phyloP scores from a whole-genome alignment of 78 protist genomes.

The Bodo saltans region DNA sequence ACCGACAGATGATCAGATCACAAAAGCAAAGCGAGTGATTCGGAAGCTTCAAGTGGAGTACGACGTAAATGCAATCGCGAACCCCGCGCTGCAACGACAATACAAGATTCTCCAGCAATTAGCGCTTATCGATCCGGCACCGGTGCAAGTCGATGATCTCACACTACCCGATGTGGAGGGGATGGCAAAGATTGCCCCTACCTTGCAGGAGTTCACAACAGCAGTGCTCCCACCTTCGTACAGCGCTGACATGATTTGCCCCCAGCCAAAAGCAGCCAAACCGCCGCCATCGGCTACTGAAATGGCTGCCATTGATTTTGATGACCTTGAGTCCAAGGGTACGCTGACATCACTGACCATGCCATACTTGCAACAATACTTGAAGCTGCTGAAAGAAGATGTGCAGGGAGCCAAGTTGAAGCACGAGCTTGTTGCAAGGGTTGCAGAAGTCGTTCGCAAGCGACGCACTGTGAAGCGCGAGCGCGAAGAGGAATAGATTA shows the following conservation, averaged over 20 bases:
- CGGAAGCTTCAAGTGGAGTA: neutral
- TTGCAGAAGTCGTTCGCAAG: too few relatives aligned
- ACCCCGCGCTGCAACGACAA: slow-evolving; percentile 26
- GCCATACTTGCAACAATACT: neutral
- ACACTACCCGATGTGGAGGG: neutral
- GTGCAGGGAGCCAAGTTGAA: neutral
- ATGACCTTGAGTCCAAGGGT: neutral
- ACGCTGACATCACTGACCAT: neutral
- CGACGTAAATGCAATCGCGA: neutral
- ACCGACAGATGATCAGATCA: neutral
- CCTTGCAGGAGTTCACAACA: neutral
- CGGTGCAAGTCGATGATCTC: neutral
- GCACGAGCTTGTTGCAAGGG: neutral
- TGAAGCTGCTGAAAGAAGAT: neutral
- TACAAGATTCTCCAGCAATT: neutral
- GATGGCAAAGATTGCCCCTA: neutral
- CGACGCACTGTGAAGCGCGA: too few relatives aligned
- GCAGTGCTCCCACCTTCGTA: neutral
- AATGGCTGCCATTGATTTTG: neutral
- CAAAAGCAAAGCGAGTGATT: slow-evolving; percentile 1
- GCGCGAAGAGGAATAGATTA: too few relatives aligned
- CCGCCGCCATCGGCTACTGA: neutral
- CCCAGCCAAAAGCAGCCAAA: neutral
- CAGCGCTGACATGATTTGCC: neutral
- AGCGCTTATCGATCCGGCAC: neutral